Conservation (phyloP, 352 stramenopile genomes). For the Saprolegnia diclina region DNA sequence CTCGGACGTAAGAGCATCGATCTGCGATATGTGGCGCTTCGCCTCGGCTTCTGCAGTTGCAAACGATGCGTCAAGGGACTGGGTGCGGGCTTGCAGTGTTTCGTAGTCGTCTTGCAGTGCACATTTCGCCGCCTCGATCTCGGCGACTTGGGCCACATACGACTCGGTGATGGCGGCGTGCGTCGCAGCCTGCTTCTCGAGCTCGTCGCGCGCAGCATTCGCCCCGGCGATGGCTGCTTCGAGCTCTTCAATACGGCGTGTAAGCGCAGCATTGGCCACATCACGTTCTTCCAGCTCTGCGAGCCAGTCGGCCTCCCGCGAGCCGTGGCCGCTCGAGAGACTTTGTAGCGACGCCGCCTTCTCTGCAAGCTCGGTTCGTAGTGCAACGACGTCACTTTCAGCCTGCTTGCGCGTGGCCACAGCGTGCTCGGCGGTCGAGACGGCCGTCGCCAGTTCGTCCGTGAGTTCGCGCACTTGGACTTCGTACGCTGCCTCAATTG, state of each 20-base stretch:
- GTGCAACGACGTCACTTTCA: neutral
- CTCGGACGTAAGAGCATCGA: neutral
- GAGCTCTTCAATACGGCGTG: neutral
- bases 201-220: neutral
- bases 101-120: neutral
- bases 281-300: neutral
- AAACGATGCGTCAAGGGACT: no score
- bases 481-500: slow-evolving; percentile 12
- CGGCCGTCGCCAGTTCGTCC: neutral
- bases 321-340: neutral
- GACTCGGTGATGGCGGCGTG: neutral
- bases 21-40: neutral
- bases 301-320: neutral
- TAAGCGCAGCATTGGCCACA: no score
- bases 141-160: neutral
- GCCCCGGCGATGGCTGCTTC: neutral
- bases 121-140: neutral
- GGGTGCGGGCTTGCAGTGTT: neutral
- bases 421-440: neutral
- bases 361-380: neutral
- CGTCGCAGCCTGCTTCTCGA: neutral
- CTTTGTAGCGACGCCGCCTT: neutral
- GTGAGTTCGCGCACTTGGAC: neutral
- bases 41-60: neutral
- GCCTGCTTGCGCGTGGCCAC: neutral